Evolutionary conservation across 257 asterid genomes (phyloP).

Genomic region (Forsythia suspensa): DNA sequence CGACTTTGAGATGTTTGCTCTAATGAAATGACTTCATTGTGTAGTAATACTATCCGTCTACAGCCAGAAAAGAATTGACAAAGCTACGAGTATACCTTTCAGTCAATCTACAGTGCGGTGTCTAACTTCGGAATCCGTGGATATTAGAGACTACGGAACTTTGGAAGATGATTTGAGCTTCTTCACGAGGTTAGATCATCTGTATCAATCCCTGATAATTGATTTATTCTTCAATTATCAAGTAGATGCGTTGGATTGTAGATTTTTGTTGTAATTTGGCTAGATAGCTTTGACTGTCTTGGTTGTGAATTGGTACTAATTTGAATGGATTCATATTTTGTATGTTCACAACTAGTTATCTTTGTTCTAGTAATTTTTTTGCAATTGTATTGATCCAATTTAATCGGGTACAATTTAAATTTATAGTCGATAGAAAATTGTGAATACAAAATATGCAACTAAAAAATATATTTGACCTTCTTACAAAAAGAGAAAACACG

Average conservation of each 20-base stretch:
- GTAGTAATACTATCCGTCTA: background rate
- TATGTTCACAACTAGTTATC: background rate
- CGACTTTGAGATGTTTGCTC: constrained; percentile 29
- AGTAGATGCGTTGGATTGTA: background rate
- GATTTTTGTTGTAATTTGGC: background rate
- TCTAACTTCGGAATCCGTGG: background rate
- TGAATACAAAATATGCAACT: no score
- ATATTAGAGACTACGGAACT: background rate
- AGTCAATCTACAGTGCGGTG: background rate
- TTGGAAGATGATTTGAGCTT: background rate
- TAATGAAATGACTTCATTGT: background rate
- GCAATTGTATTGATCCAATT: background rate
- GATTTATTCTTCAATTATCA: background rate
- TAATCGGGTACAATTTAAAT: background rate
- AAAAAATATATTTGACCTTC: no score
- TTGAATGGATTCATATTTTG: background rate
- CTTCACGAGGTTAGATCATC: background rate
- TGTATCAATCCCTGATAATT: background rate
- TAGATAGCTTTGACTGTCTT: background rate
- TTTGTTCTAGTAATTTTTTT: background rate
- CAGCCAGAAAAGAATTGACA: background rate
- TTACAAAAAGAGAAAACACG: no score
- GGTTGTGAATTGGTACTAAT: background rate
- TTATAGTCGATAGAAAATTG: no score
- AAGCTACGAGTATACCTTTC: background rate